phyloP scores from a whole-genome alignment of 2,329 filamentous ascomycete genomes.

The Plenodomus lindquistii region DNA sequence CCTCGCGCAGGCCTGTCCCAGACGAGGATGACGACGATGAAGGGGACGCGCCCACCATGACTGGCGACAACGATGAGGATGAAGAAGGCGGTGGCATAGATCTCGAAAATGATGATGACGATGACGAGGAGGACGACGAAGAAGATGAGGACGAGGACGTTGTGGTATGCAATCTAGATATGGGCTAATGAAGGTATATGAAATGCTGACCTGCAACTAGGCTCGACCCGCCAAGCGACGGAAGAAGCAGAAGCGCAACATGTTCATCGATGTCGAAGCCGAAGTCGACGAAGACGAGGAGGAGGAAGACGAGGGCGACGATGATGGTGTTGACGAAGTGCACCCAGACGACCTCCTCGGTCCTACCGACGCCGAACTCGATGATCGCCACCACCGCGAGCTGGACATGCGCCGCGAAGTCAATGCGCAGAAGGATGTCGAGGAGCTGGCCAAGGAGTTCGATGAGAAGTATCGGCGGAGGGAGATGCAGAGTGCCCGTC shows the following conservation, averaged over 20 bases:
- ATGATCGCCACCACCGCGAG: constrained; percentile 91
- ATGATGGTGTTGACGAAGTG: constrained; percentile 84
- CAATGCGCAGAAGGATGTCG: constrained; percentile 85
- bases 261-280: constrained; percentile 97
- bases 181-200: constrained; percentile 1
- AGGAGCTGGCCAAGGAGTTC: constrained; percentile 81
- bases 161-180: constrained; percentile 23
- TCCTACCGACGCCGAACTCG: constrained; percentile 74
- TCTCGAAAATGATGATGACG: constrained; percentile 61
- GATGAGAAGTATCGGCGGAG: constrained; percentile 86
- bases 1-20: constrained; percentile 35
- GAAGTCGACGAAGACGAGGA: constrained; percentile 90
- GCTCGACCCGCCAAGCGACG: constrained; percentile 78
- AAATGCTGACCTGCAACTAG: constrained; percentile 44
- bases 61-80: constrained; percentile 51
- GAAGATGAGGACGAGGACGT: constrained; percentile 68
- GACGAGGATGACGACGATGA: constrained; percentile 46
- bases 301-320: constrained; percentile 80
- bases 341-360: constrained; percentile 89
- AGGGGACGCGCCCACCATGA: constrained; percentile 35
- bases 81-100: constrained; percentile 57
- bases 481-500: constrained; percentile 37
- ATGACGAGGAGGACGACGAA: constrained; percentile 61
- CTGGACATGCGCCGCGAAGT: constrained; percentile 90
- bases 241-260: constrained; percentile 73